Percentiles rank a stretch among this genome's conserved stretches.
Evolutionary conservation across 257 asterid species (phyloP).

Genomic region (Jacaranda mimosifolia): DNA sequence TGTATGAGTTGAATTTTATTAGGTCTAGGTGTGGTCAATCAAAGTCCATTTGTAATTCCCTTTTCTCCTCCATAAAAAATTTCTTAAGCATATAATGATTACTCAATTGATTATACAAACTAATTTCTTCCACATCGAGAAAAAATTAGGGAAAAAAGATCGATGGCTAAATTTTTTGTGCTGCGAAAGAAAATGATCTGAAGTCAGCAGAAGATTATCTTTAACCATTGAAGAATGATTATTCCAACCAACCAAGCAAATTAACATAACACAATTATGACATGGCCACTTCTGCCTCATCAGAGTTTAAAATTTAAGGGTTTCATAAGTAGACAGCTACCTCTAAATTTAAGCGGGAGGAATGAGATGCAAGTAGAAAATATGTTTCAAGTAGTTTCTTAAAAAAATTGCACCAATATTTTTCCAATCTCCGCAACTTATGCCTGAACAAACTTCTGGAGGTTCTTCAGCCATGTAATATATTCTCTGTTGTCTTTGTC

Average conservation of each 20-base stretch:
- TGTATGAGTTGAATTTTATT: no score
- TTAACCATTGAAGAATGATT: neutral
- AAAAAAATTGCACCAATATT: constrained; percentile 12
- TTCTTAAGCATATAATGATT: no score
- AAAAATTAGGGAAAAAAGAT: neutral
- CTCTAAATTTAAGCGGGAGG: neutral
- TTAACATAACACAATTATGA: constrained; percentile 2
- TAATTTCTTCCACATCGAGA: neutral
- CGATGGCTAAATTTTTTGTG: neutral
- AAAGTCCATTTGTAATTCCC: no score
- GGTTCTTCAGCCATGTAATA: constrained; percentile 71
- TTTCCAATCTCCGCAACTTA: constrained; percentile 21
- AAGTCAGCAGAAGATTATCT: neutral
- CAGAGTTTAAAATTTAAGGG: neutral
- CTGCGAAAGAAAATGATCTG: neutral
- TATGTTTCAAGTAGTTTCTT: neutral
- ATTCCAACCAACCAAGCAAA: constrained; percentile 4
- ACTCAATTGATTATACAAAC: no score
- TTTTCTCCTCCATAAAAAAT: no score
- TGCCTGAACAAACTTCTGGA: constrained; percentile 73
- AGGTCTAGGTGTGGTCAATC: no score
- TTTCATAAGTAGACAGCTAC: neutral
- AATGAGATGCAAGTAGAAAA: constrained; percentile 17
- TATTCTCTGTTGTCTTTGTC: constrained; percentile 81
- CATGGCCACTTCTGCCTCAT: constrained; percentile 16